Evolutionary conservation across 768 basidiomycete species (phyloP).

Genomic region (Cubamyces sp.): DNA sequence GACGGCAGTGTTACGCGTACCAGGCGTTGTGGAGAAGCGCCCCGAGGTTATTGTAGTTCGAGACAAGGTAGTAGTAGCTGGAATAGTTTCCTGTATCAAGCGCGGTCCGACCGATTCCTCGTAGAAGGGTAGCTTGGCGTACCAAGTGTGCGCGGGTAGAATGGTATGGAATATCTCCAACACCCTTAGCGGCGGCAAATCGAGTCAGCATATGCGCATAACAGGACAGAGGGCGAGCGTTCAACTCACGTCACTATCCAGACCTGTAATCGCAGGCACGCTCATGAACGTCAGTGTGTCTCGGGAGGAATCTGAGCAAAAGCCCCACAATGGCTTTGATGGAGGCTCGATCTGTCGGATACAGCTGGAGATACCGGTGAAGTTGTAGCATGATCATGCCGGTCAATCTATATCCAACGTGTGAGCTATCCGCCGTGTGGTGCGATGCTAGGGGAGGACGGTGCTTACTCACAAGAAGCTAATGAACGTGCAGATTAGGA

Average conservation of each 20-base stretch:
- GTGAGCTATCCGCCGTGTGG: too few species aligned
- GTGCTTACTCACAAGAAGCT: constrained; percentile 10
- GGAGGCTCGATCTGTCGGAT: not conserved
- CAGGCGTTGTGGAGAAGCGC: not conserved
- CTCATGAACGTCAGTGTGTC: too few species aligned
- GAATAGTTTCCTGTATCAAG: too few species aligned
- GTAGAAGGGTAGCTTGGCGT: too few species aligned
- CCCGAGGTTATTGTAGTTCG: not conserved
- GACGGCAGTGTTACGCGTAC: too few species aligned
- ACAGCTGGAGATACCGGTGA: not conserved
- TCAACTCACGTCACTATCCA: not conserved
- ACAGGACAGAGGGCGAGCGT: too few species aligned
- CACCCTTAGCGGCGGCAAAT: not conserved
- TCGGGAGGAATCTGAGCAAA: not conserved
- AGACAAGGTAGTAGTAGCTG: constrained; percentile 8
- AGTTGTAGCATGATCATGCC: not conserved
- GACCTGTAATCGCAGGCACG: not conserved
- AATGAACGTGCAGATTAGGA: constrained; percentile 2
- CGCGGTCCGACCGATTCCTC: too few species aligned
- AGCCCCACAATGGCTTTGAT: not conserved
- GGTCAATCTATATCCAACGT: not conserved
- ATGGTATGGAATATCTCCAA: not conserved
- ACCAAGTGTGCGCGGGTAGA: constrained; percentile 8
- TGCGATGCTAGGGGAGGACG: too few species aligned
- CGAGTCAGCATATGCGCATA: not conserved